These are phyloP conservation scores for Talaromyces sp. DNA, from an alignment of 2,329 filamentous ascomycete species.

Conservation along the genomic window DNA sequence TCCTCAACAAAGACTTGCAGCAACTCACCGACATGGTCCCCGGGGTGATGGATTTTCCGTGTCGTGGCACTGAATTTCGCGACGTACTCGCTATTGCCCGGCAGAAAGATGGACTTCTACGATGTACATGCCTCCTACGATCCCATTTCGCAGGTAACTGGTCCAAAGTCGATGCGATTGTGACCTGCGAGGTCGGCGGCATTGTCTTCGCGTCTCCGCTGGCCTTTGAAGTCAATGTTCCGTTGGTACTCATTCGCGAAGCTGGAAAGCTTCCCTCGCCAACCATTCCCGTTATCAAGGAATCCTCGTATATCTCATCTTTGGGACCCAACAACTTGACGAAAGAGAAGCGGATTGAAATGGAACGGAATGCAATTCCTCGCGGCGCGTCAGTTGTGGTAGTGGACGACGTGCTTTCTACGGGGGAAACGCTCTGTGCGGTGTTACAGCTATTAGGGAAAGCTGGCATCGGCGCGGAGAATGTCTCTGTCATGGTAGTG, in stretches of 20 bases:
- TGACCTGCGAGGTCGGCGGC: constrained; percentile 54
- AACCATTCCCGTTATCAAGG: constrained; percentile 46
- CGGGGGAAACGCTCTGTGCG: constrained; percentile 51
- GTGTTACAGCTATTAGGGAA: constrained; percentile 46
- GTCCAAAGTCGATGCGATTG: constrained; percentile 44
- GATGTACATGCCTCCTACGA: constrained; percentile 39
- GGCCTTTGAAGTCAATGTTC: constrained; percentile 37
- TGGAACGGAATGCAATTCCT: constrained; percentile 42
- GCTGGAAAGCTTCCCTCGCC: constrained; percentile 57
- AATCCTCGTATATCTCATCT: constrained; percentile 48
- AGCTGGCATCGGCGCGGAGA: constrained; percentile 38
- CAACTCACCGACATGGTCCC: not conserved
- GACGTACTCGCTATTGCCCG: not conserved
- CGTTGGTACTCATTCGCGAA: constrained; percentile 50
- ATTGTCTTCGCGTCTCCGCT: constrained; percentile 53
- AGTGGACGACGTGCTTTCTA: constrained; percentile 57
- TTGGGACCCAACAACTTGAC: constrained; percentile 21
- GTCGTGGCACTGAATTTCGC: not conserved
- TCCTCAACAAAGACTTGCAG: not conserved
- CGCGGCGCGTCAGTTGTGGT: constrained; percentile 46
- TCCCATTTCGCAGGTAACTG: constrained; percentile 45
- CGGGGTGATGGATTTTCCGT: not conserved
- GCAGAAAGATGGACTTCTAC: not conserved
- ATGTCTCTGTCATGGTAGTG: constrained; percentile 49
- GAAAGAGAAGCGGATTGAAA: constrained; percentile 45